phyloP scores from a whole-genome alignment of 108 stramenopile species.

The Licmophora abbreviata region DNA sequence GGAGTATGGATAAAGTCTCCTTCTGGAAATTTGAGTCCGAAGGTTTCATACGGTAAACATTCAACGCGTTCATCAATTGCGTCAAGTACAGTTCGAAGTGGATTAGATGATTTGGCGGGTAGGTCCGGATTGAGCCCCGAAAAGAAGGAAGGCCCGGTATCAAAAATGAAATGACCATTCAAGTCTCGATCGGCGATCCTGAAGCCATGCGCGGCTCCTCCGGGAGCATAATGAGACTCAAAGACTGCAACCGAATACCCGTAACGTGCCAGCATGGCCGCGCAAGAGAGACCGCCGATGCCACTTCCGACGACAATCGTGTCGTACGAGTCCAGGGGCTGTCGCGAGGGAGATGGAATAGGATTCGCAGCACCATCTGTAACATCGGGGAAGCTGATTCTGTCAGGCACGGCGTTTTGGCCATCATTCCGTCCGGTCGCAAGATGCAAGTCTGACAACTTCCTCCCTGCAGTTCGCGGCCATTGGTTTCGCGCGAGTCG shows the following conservation, averaged over 20 bases:
- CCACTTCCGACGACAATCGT: conserved; percentile 71
- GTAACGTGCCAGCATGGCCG: conserved; percentile 64
- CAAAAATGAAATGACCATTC: conserved; percentile 62
- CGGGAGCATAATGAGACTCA: conserved; percentile 75
- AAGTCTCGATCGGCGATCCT: conserved; percentile 16
- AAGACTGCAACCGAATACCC: conserved; percentile 71
- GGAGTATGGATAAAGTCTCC: conserved; percentile 57
- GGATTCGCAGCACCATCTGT: too few species aligned
- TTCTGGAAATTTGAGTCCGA: conserved; percentile 62
- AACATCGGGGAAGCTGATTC: too few species aligned
- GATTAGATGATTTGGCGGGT: conserved; percentile 50
- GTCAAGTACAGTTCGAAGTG: conserved; percentile 55
- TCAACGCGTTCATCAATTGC: conserved; percentile 50
- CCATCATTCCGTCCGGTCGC: too few species aligned
- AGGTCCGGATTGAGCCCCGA: conserved; percentile 59
- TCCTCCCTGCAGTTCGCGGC: too few species aligned
- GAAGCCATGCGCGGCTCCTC: conserved; percentile 82
- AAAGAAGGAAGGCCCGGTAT: conserved; percentile 87
- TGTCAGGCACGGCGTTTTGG: too few species aligned
- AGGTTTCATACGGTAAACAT: conserved; percentile 47
- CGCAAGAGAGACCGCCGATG: conserved; percentile 78
- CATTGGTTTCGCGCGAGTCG: too few species aligned
- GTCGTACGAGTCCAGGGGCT: conserved; percentile 46
- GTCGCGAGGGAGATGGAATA: too few species aligned
- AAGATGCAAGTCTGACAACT: too few species aligned